Percentiles rank a stretch among this genome's conserved stretches.
These are phyloP conservation scores for Saccharomyces hybrid DNA, from an alignment of 1,139 yeast genomes.

Conservation along the genomic window DNA sequence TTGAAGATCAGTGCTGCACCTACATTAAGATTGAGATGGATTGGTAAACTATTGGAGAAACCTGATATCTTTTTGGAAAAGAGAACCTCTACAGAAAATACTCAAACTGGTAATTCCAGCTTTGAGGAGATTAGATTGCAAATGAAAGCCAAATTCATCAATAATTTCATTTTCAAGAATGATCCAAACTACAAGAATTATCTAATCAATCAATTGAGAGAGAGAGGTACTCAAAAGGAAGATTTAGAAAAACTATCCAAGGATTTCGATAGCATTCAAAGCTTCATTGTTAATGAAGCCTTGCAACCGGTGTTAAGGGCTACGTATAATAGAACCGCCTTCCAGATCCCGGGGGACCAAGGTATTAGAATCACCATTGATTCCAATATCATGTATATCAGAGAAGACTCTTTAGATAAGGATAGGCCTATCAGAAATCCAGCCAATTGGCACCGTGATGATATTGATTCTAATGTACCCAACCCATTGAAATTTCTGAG, in stretches of 20 bases:
- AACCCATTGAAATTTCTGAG: constrained; percentile 69
- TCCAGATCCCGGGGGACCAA: constrained; percentile 97
- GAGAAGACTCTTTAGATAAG: constrained; percentile 84
- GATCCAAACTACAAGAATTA: constrained; percentile 41
- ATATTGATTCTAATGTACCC: constrained; percentile 68
- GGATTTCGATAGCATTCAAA: constrained; percentile 52
- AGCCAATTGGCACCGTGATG: constrained; percentile 82
- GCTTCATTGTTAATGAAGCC: constrained; percentile 55
- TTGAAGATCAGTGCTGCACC: constrained; percentile 63
- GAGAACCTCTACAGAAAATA: constrained; percentile 55
- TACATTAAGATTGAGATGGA: constrained; percentile 83
- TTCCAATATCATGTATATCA: constrained; percentile 75
- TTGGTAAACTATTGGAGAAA: constrained; percentile 68
- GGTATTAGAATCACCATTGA: constrained; percentile 84
- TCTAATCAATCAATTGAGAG: constrained; percentile 46
- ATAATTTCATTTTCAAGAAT: constrained; percentile 48
- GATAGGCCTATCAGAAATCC: constrained; percentile 89
- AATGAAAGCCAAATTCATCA: constrained; percentile 73
- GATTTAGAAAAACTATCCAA: constrained; percentile 46
- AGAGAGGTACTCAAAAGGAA: constrained; percentile 45
- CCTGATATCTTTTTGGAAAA: constrained; percentile 77
- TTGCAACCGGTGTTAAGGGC: constrained; percentile 88
- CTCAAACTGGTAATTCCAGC: constrained; percentile 45
- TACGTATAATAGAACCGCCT: constrained; percentile 88
- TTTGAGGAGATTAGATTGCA: constrained; percentile 43